Evolutionary conservation across 2,329 filamentous ascomycete species (phyloP).

Genomic region (Leptographium wingfieldii): DNA sequence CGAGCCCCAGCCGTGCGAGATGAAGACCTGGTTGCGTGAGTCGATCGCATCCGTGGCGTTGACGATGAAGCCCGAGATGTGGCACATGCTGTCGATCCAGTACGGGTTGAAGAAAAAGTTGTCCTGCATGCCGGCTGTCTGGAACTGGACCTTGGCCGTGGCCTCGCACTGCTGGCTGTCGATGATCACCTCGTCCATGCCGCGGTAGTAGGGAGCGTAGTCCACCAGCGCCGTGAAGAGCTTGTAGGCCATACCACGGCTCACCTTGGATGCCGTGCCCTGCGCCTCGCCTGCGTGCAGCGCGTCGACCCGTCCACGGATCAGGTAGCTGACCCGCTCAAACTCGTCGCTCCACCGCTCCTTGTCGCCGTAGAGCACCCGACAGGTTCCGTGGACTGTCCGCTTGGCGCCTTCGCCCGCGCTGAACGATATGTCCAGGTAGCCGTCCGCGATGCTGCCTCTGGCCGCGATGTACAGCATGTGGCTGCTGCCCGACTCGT

Average conservation of each 20-base stretch:
- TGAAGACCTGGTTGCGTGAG: constrained; percentile 41
- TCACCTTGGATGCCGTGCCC: constrained; percentile 59
- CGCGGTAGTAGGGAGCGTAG: constrained; percentile 39
- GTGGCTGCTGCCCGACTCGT: constrained; percentile 34
- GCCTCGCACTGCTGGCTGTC: constrained; percentile 32
- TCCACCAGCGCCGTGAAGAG: constrained; percentile 45
- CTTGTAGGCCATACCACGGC: constrained; percentile 69
- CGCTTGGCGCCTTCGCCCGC: constrained; percentile 46
- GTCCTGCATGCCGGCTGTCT: constrained; percentile 26
- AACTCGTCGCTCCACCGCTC: constrained; percentile 52
- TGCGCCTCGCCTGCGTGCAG: constrained; percentile 47
- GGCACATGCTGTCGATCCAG: constrained; percentile 46
- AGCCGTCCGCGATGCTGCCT: constrained; percentile 42
- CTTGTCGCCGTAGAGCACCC: constrained; percentile 47
- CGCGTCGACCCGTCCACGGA: constrained; percentile 48
- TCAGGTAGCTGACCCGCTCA: constrained; percentile 54
- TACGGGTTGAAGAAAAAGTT: constrained; percentile 43
- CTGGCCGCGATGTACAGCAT: constrained; percentile 48
- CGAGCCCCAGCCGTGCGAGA: constrained; percentile 47
- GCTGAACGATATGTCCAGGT: constrained; percentile 44
- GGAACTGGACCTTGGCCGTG: constrained; percentile 30
- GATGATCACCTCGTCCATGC: constrained; percentile 47
- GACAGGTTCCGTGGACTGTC: constrained; percentile 49
- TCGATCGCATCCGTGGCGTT: constrained; percentile 45
- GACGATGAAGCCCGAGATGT: constrained; percentile 48